Evolutionary conservation across 441 rosid genomes (phyloP), one percentile per base, ranked within the genome.

Genomic region (Bruguiera hainesii): DNA sequence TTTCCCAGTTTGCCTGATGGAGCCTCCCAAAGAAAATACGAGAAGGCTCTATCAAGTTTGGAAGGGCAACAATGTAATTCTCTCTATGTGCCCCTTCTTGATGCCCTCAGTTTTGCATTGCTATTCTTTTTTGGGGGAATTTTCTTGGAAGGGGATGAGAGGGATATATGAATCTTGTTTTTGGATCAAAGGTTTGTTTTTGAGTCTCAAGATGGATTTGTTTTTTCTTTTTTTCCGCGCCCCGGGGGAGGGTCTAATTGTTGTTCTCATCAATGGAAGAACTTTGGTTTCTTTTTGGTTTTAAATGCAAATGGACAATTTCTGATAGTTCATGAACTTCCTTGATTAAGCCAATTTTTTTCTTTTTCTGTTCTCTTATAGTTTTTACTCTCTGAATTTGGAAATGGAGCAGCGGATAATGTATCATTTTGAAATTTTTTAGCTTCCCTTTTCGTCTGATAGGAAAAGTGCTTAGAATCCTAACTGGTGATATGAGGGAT

Each of bases 51-150:
- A 89, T 79, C 89, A 88, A 77, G 76, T 83, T 64, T 93, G 98
- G 98, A 84, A 84, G 70, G 98, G 93, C 35, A 93, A 89, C 82
- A 93, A 93, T 84, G 96, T 93, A 86, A 77, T 68, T 63, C 48
- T 55, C 26, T 56, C 64, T 59, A 68, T 21, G 8, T 30, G 20
- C 46, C 18, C 48, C 16, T 0, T 13, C 16, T 42, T 19, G 15
- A 46, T 35, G 64, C 21, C 23, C 30, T 61, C 29, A 21, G 57
- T 28, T 48, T 42, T 42, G 16, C 16, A 16, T 3, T 70, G 20
- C 3, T 25, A 64, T 26, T 5, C 56, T 31, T 20, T 61, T 61
- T 21, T 11, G 15, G 3, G 18, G 48, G 48, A 2, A 42, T 61
- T 53, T 1, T 10, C 15, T 26, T 2, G 58, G 58, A 53, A 23